phyloP scores from a whole-genome alignment of 805 yeast genomes.

The Komagataella mondaviorum region DNA sequence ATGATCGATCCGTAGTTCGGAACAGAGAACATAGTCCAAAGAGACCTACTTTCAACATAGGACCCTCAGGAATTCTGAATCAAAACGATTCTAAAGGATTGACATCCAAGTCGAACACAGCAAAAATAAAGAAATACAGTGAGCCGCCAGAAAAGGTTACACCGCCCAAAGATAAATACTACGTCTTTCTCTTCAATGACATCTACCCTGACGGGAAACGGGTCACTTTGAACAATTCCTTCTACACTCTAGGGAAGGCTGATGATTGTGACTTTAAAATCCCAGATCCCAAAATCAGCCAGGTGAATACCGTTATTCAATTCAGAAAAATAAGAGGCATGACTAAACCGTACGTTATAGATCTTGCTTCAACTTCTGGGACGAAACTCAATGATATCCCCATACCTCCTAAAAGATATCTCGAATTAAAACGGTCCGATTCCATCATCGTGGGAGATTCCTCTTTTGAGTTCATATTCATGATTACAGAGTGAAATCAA shows the following conservation, averaged over 20 bases:
- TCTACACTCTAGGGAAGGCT: conserved; percentile 13
- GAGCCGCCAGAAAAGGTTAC: conserved; percentile 13
- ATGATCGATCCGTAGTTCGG: not conserved
- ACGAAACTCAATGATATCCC: conserved; percentile 15
- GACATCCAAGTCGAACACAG: not conserved
- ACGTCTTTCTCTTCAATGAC: conserved; percentile 7
- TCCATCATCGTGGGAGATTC: conserved; percentile 13
- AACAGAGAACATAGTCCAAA: not conserved
- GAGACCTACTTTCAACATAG: not conserved
- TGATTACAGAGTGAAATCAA: conserved; percentile 4
- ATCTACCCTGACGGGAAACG: conserved; percentile 4
- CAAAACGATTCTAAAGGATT: not conserved
- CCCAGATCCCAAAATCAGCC: conserved; percentile 10
- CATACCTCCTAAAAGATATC: conserved; percentile 11
- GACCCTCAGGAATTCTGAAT: not conserved
- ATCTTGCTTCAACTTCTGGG: conserved; percentile 16
- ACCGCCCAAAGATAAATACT: conserved; percentile 2
- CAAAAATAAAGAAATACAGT: conserved; percentile 8
- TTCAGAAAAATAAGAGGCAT: conserved; percentile 7
- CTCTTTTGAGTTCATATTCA: conserved; percentile 11
- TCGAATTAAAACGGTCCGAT: conserved; percentile 14
- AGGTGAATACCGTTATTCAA: conserved; percentile 17
- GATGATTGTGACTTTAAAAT: conserved; percentile 7
- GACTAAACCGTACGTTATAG: conserved; percentile 10
- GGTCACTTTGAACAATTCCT: conserved; percentile 12